phyloP scores from a whole-genome alignment of 495 filamentous ascomycete genomes.

The Penicillium riverlandense region DNA sequence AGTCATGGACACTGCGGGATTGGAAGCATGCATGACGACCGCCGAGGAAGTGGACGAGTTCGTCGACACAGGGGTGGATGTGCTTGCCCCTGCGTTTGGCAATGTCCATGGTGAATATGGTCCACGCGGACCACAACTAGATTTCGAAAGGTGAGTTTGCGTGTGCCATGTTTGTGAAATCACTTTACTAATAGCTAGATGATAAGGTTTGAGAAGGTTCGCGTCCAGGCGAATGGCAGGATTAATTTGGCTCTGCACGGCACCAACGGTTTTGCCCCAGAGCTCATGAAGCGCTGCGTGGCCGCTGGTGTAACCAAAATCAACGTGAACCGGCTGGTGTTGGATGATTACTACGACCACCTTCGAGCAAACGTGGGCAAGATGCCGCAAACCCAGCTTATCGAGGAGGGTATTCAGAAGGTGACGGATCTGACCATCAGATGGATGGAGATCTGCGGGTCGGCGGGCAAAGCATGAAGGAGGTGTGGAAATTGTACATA shows the following conservation, averaged over 20 bases:
- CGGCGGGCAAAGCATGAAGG: constrained; percentile 14
- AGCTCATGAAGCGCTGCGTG: constrained; percentile 52
- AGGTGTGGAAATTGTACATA: not conserved
- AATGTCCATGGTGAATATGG: constrained; percentile 75
- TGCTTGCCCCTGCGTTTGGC: constrained; percentile 68
- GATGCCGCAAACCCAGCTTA: constrained; percentile 18
- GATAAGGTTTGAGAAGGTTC: constrained; percentile 8
- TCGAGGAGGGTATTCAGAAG: constrained; percentile 19
- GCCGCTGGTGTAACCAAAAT: constrained; percentile 56
- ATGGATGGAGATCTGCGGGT: constrained; percentile 20
- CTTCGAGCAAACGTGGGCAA: constrained; percentile 9
- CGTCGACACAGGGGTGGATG: constrained; percentile 63
- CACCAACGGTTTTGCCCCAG: constrained; percentile 56
- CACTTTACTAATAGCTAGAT: not conserved
- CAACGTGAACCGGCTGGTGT: constrained; percentile 67
- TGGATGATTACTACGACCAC: constrained; percentile 27
- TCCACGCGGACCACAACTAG: constrained; percentile 54
- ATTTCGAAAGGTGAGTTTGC: constrained; percentile 45
- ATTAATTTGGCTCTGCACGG: constrained; percentile 63
- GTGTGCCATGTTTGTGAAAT: not conserved
- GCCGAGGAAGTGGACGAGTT: constrained; percentile 63
- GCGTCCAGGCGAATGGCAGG: constrained; percentile 22
- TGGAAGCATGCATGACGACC: constrained; percentile 61
- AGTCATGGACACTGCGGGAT: constrained; percentile 59
- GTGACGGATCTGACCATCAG: constrained; percentile 12